phyloP scores from a whole-genome alignment of 2,329 filamentous ascomycete species.

The Ambrosiella beaveri region DNA sequence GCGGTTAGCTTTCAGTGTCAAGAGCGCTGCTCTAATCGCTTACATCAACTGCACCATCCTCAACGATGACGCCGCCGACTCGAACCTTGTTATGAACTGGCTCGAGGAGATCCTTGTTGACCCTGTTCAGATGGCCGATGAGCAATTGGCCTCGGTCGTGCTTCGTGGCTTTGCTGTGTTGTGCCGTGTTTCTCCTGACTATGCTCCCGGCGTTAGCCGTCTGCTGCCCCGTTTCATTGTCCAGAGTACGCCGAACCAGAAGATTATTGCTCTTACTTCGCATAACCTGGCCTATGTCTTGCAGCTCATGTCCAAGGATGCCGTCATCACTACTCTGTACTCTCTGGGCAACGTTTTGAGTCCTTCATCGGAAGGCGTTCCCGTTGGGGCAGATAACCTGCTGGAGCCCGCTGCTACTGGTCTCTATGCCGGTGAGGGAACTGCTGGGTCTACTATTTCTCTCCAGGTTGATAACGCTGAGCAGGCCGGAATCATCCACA shows the following conservation, averaged over 20 bases:
- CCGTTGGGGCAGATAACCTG: conserved; percentile 28
- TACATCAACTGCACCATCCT: conserved; percentile 74
- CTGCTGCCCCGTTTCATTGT: conserved; percentile 77
- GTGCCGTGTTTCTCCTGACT: conserved; percentile 54
- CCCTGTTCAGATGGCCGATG: conserved; percentile 64
- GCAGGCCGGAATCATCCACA: conserved; percentile 59
- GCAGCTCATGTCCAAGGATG: conserved; percentile 71
- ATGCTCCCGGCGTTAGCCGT: conserved; percentile 59
- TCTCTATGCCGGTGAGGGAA: conserved; percentile 37
- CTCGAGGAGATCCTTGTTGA: conserved; percentile 69
- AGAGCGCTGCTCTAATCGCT: conserved; percentile 62
- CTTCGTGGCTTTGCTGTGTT: conserved; percentile 70
- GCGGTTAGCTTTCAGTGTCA: conserved; percentile 68
- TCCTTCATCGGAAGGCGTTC: conserved; percentile 41
- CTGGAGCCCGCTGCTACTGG: conserved; percentile 21
- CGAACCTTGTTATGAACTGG: conserved; percentile 66
- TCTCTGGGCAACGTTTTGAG: conserved; percentile 92
- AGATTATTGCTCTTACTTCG: conserved; percentile 62
- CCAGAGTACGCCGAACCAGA: conserved; percentile 53
- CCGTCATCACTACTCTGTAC: conserved; percentile 87
- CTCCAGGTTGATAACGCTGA: conserved; percentile 59
- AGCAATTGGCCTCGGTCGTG: conserved; percentile 57
- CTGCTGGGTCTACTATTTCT: conserved; percentile 63
- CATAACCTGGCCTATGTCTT: conserved; percentile 68
- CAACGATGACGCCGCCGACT: conserved; percentile 64